Base-by-base conservation (phyloP, 1,284 basidiomycete species). In the Fomitiporia mediterranea region DNA sequence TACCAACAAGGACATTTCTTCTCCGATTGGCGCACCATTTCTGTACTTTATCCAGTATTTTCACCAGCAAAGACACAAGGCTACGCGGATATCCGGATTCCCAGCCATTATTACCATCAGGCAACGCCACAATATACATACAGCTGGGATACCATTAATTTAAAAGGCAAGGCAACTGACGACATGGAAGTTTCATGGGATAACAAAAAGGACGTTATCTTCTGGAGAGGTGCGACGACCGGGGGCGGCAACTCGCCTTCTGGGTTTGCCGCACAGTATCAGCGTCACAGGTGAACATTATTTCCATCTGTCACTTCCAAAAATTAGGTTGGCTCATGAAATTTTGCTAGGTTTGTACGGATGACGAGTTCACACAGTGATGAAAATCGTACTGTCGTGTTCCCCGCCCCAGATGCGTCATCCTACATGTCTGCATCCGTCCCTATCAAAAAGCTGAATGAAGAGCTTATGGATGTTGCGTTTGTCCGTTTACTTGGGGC, bases 1-100 rank as follows among this genome's bases (percentile, higher is more conserved):
- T 86, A 88, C 66, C 79, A 80, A 42, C 94, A 97, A 67, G 93
- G 94, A 6, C 93, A 93, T 68, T 97, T 96, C 71, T 98, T 96
- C 80, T 91, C 90, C 17, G 94, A 98, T 69, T 96, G 91, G 88
- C 77, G 94, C 17, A 91, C 87, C 0, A 86, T 95, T 56, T 81
- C 89, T 11, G 82, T 83, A 1, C 76, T 95, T 13, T 94, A 91
- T 70, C 94, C 94, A 4, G 82, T 98, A 52, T 89, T 98, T 69
- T 94, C 91, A 2, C 94, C 94, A 0, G 90, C 91, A 0, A 91
- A 89, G 66, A 83, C 86, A 0, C 73, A 74, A 27, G 94, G 94
- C 0, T 98, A 88, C 68, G 75, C 82, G 58, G 94, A 98, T 67
- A 93, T 98, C 61, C 77, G 89, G 53, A 94, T 98, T 61, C 94